Base-by-base conservation (phyloP, 352 stramenopile species). In the Elongisporangium prolatum region DNA sequence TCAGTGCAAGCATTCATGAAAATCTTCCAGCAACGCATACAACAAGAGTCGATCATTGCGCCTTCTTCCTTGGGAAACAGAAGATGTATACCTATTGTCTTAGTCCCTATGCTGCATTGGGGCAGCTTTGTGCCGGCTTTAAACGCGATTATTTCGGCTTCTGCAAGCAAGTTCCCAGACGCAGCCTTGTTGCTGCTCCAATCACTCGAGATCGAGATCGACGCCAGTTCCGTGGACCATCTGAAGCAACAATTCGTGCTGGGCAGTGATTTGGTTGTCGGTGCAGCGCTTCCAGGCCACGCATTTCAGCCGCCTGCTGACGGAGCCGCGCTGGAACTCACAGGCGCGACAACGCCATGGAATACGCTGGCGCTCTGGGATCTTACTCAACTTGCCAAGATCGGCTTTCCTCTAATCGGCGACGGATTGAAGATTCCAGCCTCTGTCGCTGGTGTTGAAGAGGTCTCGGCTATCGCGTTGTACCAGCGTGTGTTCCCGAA, bases 281-380 rank as follows among this genome's bases (percentile, higher is more conserved):
- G 96, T 16, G 91, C 92, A 3, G 87, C 77, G 17, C 74, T 98
- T 21, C 85, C 89, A 52, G 91, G 93, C 17, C 84, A 95, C 56
- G 58, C 65, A 11, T 89, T 90, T 57, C 48, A 71, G n/a, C 69
- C 74, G 4, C 24, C 61, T n/a, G 56, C 60, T 6, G 60, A 63
- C 2, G 52, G 60, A 18, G 65, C 87, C 56, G 67, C 70, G 2
- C 56, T 91, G 21, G 59, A 76, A 57, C 79, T 98, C 34, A 93
- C 74, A 48, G 96, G 95, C 9, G 63, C 86, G 55, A 98, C 95
- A 21, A 91, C 79, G 58, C 95, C 96, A 9, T 99, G 96, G 96
- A 98, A 99, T 74, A 99, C 96, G 24, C 77, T 98, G 1, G 95
- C 94, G 22, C 64, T 98, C 3, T 99, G 96, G 96, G 89, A 97